A percentile compares a stretch with the other conserved stretches of the same genome.
Evolutionary conservation across 371 early-diverging fungal species (phyloP).

Genomic region (Apophysomyces trapeziformis): DNA sequence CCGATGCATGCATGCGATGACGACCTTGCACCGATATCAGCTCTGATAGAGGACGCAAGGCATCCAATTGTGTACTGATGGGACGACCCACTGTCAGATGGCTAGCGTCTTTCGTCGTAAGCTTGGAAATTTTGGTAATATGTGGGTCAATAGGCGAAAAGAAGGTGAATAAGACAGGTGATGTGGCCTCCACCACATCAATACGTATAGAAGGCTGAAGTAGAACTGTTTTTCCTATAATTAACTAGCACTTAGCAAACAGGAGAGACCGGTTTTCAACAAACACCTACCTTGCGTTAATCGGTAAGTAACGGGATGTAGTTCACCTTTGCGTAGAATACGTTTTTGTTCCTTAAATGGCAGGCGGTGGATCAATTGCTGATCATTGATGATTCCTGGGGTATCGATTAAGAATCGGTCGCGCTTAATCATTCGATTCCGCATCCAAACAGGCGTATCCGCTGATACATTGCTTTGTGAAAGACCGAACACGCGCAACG

Average conservation of each 20-base stretch:
- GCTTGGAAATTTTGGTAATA: slow-evolving; percentile 58
- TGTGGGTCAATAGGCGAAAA: slow-evolving; percentile 64
- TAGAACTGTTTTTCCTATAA: slow-evolving; percentile 53
- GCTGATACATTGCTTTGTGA: neutral
- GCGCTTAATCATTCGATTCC: slow-evolving; percentile 38
- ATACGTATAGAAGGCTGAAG: slow-evolving; percentile 68
- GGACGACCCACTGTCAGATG: slow-evolving; percentile 14
- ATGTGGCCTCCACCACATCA: slow-evolving; percentile 55
- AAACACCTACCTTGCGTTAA: slow-evolving; percentile 42
- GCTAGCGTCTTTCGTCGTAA: slow-evolving; percentile 25
- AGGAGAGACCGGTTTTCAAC: neutral
- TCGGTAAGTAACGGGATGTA: slow-evolving; percentile 60
- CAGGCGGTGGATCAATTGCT: slow-evolving; percentile 55
- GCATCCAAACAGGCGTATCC: slow-evolving; percentile 14
- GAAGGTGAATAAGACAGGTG: slow-evolving; percentile 59
- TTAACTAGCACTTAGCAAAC: neutral
- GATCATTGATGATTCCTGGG: slow-evolving; percentile 68
- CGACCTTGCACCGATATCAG: slow-evolving; percentile 44
- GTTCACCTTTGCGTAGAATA: slow-evolving; percentile 39
- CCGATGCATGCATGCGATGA: slow-evolving; percentile 51
- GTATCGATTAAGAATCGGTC: slow-evolving; percentile 67
- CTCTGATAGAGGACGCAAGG: slow-evolving; percentile 32
- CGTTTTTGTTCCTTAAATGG: slow-evolving; percentile 56
- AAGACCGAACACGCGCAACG: slow-evolving; percentile 54
- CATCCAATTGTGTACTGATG: slow-evolving; percentile 15